phyloP scores from a whole-genome alignment of 1,284 basidiomycete species.

The Pseudozyma pruni region DNA sequence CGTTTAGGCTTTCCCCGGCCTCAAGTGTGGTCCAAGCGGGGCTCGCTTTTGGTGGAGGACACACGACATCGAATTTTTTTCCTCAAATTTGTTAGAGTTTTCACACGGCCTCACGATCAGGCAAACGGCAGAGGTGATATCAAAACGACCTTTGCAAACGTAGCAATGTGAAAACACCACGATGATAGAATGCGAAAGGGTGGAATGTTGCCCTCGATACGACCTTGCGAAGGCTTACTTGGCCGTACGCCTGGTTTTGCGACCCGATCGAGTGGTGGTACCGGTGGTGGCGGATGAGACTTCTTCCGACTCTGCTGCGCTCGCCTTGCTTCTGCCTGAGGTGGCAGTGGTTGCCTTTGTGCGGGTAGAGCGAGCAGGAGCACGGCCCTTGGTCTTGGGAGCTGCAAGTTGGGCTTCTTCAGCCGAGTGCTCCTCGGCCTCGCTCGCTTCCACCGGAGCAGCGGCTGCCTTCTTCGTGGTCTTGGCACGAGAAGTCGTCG shows the following conservation, averaged over 20 bases:
- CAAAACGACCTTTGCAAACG: no score
- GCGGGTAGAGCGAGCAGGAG: conserved; percentile 6
- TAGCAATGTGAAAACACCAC: no score
- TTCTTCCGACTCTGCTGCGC: conserved; percentile 3
- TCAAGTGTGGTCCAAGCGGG: conserved; percentile 24
- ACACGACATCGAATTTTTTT: conserved; percentile 37
- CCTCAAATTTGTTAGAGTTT: conserved; percentile 7
- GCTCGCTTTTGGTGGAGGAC: conserved; percentile 14
- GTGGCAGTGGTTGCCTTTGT: conserved; percentile 5
- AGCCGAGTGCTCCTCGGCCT: neutral
- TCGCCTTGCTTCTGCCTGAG: neutral
- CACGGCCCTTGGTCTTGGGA: neutral
- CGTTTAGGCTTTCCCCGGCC: conserved; percentile 16
- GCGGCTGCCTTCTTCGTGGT: no score
- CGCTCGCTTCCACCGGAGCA: neutral
- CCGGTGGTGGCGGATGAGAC: conserved; percentile 15
- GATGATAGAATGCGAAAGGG: no score
- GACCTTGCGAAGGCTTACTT: no score
- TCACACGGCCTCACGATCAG: conserved; percentile 11
- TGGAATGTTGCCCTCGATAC: no score
- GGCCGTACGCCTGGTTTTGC: conserved; percentile 12
- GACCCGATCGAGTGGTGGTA: conserved; percentile 21
- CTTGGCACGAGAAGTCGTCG: neutral
- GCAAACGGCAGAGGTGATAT: no score
- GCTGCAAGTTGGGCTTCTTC: neutral